Evolutionary conservation across 2,329 filamentous ascomycete genomes (phyloP), one percentile per base, ranked within the genome.

Genomic region (Endocalyx cinctus): DNA sequence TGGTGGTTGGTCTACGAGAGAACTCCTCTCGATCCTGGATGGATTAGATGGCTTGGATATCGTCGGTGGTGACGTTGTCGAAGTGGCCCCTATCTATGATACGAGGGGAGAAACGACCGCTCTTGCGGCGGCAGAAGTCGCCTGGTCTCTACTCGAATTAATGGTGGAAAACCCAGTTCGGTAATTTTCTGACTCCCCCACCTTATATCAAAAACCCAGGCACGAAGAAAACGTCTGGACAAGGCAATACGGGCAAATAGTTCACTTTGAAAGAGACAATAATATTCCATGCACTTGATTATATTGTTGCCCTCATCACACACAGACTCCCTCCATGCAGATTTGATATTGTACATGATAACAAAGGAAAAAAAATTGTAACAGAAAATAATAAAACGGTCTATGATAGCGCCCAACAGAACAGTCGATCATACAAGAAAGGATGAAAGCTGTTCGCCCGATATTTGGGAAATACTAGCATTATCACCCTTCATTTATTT

Each of bases 71-170:
- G 86, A 90, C 62, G 74, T 90, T 29, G 85, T 90, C 4, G 85
- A 90, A 62, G 84, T 90, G 5, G 75, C 81, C 2, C 86, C 86
- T 0, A 77, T 76, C 4, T 90, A 89, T 57, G 86, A 90, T 60
- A 81, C 80, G 14, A 66, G 64, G 10, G 83, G 76, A 4, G 85
- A 90, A 61, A 79, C 74, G 17, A 92, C 86, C 4, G 78, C 79
- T 3, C 57, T 89, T 31, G 82, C 81, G 2, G 85, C 79, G 10
- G 81, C 84, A 13, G 82, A 89, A 63, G 68, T 88, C 23, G 81
- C 70, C 0, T 86, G 77, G 57, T 83, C 87, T 55, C 69, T 88
- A 13, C 62, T 88, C 45, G 86, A 81, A 5, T 77, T 68, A 42
- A 74, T 77, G 58, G 73, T 76, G 3, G 73, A 70, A 48, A 54